Evolutionary conservation across 176 grass and related monocot species (phyloP), one percentile per base, ranked within the genome.

Genomic region (Melocanna baccifera): DNA sequence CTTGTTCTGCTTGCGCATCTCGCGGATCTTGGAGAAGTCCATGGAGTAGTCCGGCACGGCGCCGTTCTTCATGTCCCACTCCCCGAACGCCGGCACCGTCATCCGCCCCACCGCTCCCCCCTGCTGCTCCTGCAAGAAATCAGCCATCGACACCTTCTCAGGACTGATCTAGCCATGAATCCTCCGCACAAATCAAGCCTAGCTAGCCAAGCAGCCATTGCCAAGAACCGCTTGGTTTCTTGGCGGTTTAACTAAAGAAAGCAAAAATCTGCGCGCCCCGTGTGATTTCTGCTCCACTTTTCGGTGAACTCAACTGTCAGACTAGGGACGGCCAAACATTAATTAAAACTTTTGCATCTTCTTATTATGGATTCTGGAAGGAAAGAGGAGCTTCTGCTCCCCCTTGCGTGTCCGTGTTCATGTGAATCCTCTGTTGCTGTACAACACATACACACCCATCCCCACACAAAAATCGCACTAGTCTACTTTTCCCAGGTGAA

Each of bases 1-100:
- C 90, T 94, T 94, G 92, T 92, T 94, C 67, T 94, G 92, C 73
- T 92, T 94, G 78, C 87, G 87, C 89, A 87, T 94, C 90, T 94
- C 90, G 1, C 92, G 90, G 79, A 94, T 94, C 90, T 94, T 94
- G 90, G 92, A 89, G 87, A 94, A 94, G 58, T 94, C 90, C 92
- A 94, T 86, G 71, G 92, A 94, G 92, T 94, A 94, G 65, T 94
- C 92, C 18, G 92, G 92, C 84, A 88, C 65, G 61, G 91, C 51
- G 68, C 92, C 92, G 90, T 94, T 94, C 77, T 94, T 94, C 85
- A 80, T 84, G 70, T 94, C 92, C 92, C 92, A 94, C 25, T 94
- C 90, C 55, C 92, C 92, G 76, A 94, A 94, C 48, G 92, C 79
- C 51, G 92, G 92, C 76, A 94, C 92, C 11, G 92, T 89, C 92